Base-by-base conservation (phyloP, 78 protist species). In the Cavenderia fasciculata region DNA sequence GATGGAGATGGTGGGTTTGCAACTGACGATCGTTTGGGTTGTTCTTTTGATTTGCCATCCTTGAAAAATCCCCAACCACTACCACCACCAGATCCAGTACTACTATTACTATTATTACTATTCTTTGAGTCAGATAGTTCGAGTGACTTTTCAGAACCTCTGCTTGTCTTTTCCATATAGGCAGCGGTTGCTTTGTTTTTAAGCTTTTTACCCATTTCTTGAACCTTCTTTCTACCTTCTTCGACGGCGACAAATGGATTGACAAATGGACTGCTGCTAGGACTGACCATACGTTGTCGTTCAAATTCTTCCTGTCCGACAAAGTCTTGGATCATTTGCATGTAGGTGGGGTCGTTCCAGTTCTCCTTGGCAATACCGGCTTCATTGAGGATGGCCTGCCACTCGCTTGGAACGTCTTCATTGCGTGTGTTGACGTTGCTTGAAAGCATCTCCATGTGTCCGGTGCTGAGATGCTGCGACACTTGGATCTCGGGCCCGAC, bases 301-400 rank as follows among this genome's bases (percentile, higher is more conserved):
- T 40, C 2, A 38, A 6, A 19, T 38, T 40, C 8, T n/a, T 63
- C 72, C 72, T 63, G 51, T 4, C 33, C 54, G 19, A 40, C n/a
- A 7, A 63, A 36, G 4, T 10, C 25, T 57, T 68, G 56, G 16
- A 82, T 23, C 6, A 63, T 44, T 43, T 46, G 49, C 12, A 70
- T n/a, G 18, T 62, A 57, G 19, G n/a, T 41, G 7, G 90, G 90
- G 29, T 82, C 90, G 18, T 46, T 33, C 38, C 51, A 27, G n/a
- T 29, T 21, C 36, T 82, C 90, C 25, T 27, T 34, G 0, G 70
- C 68, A 27, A 82, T 65, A 68, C 90, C 90, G 8, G 62, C 74
- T 36, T 82, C 90, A n/a, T 68, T n/a, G 10, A 82, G 61, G 16
- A 82, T 33, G 0, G 38, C 90, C 57, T 68, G 76, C 90, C 90